Conservation (phyloP, 495 filamentous ascomycete genomes). For the Penicillium steckii region DNA sequence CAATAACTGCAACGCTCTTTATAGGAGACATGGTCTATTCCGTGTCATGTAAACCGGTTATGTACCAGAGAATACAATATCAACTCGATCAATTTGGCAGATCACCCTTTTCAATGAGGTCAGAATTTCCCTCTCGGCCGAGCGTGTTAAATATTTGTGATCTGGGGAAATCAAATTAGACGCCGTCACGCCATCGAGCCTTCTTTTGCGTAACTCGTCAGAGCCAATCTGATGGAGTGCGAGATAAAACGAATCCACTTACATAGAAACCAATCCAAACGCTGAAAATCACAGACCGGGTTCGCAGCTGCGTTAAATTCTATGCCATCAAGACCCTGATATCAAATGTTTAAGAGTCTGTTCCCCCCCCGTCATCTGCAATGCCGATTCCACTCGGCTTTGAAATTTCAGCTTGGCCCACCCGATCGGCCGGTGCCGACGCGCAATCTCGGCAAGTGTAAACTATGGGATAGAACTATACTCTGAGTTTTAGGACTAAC, state of each 20-base stretch:
- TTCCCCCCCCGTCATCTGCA: background rate
- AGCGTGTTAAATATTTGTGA: constrained; percentile 1
- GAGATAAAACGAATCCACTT: background rate
- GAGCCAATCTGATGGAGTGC: background rate
- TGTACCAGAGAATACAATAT: background rate
- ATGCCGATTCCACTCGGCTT: background rate
- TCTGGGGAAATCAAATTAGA: constrained; percentile 13
- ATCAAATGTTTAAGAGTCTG: background rate
- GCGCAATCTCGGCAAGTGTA: background rate
- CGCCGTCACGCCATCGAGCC: constrained; percentile 24
- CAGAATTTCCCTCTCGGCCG: constrained; percentile 22
- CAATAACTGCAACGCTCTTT: constrained; percentile 58
- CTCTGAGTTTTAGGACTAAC: too few species aligned
- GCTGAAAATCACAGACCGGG: background rate
- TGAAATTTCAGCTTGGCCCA: background rate
- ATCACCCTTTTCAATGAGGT: background rate
- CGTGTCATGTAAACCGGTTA: background rate
- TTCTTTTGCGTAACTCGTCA: constrained; percentile 14
- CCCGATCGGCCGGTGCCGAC: constrained; percentile 1
- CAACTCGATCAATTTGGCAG: background rate
- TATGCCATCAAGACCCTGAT: background rate
- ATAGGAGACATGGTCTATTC: constrained; percentile 21
- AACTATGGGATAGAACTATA: background rate
- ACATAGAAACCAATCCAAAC: background rate
- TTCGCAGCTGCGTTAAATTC: background rate